Percentiles rank a stretch among this genome's conserved stretches.
These are phyloP conservation scores for Verticillium klebahnii DNA, from an alignment of 2,329 filamentous ascomycete genomes.

Conservation along the genomic window DNA sequence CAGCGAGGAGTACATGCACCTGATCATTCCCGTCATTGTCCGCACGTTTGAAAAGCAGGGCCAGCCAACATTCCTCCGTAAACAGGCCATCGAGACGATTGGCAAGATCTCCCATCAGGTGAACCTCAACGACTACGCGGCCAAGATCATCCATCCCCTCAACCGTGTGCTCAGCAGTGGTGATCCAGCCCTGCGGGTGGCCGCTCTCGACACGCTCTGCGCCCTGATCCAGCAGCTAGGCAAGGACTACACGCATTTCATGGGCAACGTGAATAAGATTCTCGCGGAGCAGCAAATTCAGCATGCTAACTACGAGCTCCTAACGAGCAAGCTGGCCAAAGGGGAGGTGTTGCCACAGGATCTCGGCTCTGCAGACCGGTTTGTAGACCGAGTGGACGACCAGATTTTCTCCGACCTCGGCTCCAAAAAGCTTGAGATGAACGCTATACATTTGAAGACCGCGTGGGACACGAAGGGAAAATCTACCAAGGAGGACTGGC, in stretches of 20 bases:
- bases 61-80: slow-evolving; percentile 74
- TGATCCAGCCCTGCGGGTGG: slow-evolving; percentile 69
- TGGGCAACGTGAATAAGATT: slow-evolving; percentile 86
- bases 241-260: slow-evolving; percentile 91
- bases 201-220: slow-evolving; percentile 89
- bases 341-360: slow-evolving; percentile 94
- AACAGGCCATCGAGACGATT: slow-evolving; percentile 88
- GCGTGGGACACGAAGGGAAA: slow-evolving; percentile 97
- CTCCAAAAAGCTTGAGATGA: slow-evolving; percentile 93
- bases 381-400: slow-evolving; percentile 74
- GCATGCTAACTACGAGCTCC: slow-evolving; percentile 86
- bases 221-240: slow-evolving; percentile 94
- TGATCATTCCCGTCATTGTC: slow-evolving; percentile 95
- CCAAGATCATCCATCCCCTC: slow-evolving; percentile 92
- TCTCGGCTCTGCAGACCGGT: slow-evolving; percentile 79
- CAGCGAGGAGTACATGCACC: slow-evolving; percentile 97
- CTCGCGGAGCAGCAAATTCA: slow-evolving; percentile 75
- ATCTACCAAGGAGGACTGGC: slow-evolving; percentile 97
- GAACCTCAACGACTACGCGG: slow-evolving; percentile 94
- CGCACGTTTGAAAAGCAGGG: slow-evolving; percentile 87
- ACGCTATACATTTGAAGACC: slow-evolving; percentile 92
- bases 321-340: slow-evolving; percentile 89
- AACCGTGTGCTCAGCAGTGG: slow-evolving; percentile 72
- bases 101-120: slow-evolving; percentile 93
- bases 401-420: slow-evolving; percentile 76